Evolutionary conservation across 495 filamentous ascomycete species (phyloP), one percentile per base, ranked within the genome.

Genomic region (Hyphodiscus hymeniophilus): DNA sequence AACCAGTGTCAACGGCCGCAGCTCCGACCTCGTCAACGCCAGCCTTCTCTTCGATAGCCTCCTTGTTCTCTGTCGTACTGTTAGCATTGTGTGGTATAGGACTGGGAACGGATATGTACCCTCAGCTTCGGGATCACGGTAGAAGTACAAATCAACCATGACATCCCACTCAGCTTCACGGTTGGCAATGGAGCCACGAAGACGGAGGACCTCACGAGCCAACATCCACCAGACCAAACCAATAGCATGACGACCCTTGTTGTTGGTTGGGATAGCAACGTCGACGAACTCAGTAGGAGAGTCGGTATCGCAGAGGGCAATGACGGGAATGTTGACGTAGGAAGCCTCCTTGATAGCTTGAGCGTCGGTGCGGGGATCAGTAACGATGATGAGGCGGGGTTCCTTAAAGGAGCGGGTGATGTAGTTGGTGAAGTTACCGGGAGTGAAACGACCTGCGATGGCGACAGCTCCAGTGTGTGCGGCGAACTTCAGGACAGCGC

Each of bases 341-440:
- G 80, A 86, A 62, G 92, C 94, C 79, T 98, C 92, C 81, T 97
- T 97, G 83, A 98, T 97, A 64, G 92, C 92, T 80, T 98, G 92
- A 63, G 94, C 85, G 60, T 98, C 92, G 75, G 94, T 98, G 75
- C 94, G 94, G 61, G 92, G 92, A 69, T 98, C 92, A 70, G 92
- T 98, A 65, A 98, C 92, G 68, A 98, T 81, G 79, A 98, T 97
- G 60, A 98, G 81, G 67, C 92, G 94, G 64, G 92, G 92, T 76
- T 98, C 92, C 84, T 96, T 97, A 86, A 98, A 98, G 61, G 92
- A 96, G 66, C 92, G 94, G 69, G 92, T 98, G 83, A 96, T 98
- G 86, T 98, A 98, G 77, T 98, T 98, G 80, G 92, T 98, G 85
- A 98, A 98, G 71, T 94, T 95, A 80, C 92, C 92, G 64, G 92